A percentile compares a stretch with the other conserved stretches of the same genome.
Evolutionary conservation across 805 yeast species (phyloP).

Genomic region (Metschnikowia peoriensis): DNA sequence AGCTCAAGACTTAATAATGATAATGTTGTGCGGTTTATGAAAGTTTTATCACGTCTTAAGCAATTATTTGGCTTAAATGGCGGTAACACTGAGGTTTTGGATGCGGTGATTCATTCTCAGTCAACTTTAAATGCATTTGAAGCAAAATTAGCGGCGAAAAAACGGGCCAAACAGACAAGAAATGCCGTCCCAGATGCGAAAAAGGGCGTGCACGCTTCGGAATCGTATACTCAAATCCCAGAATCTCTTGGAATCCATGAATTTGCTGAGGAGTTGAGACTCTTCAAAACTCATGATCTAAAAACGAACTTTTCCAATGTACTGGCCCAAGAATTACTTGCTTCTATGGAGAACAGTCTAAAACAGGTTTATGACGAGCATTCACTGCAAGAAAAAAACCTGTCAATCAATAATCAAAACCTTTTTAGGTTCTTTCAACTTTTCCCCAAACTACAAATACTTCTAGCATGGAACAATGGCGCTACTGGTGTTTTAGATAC

Average conservation of each 20-base stretch:
- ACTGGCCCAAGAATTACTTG: constrained; percentile 8
- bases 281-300: constrained; percentile 9
- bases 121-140: constrained; percentile 12
- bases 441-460: constrained; percentile 8
- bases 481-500: constrained; percentile 59
- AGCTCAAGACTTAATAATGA: constrained; percentile 9
- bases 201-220: neutral
- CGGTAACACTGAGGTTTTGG: constrained; percentile 18
- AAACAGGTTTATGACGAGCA: constrained; percentile 1
- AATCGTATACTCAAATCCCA: constrained; percentile 15
- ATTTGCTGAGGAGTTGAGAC: constrained; percentile 7
- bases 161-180: neutral
- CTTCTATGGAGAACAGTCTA: constrained; percentile 2
- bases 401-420: constrained; percentile 1
- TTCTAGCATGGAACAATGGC: constrained; percentile 47
- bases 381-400: neutral
- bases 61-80: constrained; percentile 15
- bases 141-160: constrained; percentile 11
- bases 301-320: constrained; percentile 2
- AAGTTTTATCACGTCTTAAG: constrained; percentile 11
- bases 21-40: constrained; percentile 14
- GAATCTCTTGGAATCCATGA: constrained; percentile 14
- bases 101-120: constrained; percentile 17
- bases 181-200: neutral
- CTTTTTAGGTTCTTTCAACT: constrained; percentile 6